Base-by-base conservation (phyloP, 176 grass and related monocot genomes). In the Canna indica region DNA sequence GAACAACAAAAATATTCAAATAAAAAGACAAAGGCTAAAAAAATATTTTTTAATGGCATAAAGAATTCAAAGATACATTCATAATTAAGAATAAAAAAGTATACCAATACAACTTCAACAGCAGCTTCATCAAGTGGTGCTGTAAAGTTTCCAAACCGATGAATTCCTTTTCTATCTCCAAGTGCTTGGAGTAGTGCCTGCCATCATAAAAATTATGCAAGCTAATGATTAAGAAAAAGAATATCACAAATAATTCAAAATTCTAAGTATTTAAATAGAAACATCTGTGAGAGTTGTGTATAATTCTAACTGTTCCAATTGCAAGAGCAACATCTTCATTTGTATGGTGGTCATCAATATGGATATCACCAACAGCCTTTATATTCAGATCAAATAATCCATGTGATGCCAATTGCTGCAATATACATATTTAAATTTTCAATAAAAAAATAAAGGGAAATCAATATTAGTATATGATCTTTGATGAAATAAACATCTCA, bases 331-430 rank as follows among this genome's bases (percentile, higher is more conserved):
- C 83, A 62, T 97, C 93, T 80, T 97, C 88, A 11, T 97, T 97
- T n/a, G 88, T 85, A 79, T 97, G 93, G 82, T 97, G 93, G 65
- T 97, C 93, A 77, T 97, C 93, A 81, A 97, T 97, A 81, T 92
- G 88, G 25, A 83, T 90, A 72, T 97, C 93, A 77, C 93, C 93
- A 16, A 75, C 79, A 13, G 93, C 93, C 54, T 84, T 90, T n/a
- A 97, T 88, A 65, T 75, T 73, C 34, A 97, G 74, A 57, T 97
- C 88, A 80, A 92, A 91, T 2, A 97, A 83, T 71, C 93, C 88
- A 75, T 97, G 93, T 1, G 93, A 97, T 68, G 86, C 93, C 76
- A 97, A 59, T 90, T 97, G 93, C 93, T 97, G 81, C 25, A 88
- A 77, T 71, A 71, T 26, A 3, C 24, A 69, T 70, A 35, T 47